Conservation (phyloP, 768 basidiomycete species). For the Russula dissimulans region DNA sequence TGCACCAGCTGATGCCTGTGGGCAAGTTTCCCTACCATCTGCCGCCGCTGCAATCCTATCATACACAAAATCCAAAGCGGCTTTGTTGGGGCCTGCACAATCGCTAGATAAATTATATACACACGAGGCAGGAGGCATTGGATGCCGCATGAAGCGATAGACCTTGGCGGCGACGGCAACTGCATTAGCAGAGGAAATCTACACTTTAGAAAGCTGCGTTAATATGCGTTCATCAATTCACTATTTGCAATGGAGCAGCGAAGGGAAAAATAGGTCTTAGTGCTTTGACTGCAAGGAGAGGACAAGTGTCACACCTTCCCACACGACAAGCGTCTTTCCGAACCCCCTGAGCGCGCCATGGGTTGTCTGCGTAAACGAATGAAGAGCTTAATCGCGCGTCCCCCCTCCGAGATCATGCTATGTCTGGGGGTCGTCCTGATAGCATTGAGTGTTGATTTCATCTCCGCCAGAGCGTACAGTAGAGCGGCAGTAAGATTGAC, state of each 20-base stretch:
- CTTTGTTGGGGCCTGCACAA: background rate
- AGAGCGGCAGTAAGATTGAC: constrained; percentile 49
- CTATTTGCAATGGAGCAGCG: background rate
- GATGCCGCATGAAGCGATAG: constrained; percentile 57
- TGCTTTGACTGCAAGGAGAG: background rate
- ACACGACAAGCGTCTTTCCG: constrained; percentile 73
- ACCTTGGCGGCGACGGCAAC: constrained; percentile 51
- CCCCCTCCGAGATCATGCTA: constrained; percentile 36
- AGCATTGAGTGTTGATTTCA: constrained; percentile 64
- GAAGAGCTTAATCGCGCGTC: constrained; percentile 57
- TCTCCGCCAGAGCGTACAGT: constrained; percentile 64
- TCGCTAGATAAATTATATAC: constrained; percentile 3
- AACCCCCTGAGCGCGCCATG: constrained; percentile 44
- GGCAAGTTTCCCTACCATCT: constrained; percentile 51
- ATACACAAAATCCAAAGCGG: background rate
- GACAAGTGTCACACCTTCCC: constrained; percentile 46
- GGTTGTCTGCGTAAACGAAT: constrained; percentile 48
- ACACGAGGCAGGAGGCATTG: constrained; percentile 68
- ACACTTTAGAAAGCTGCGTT: constrained; percentile 38
- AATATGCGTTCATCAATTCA: no score
- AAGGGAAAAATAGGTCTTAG: background rate
- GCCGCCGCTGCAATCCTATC: constrained; percentile 59
- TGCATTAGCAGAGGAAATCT: constrained; percentile 59
- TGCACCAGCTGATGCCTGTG: constrained; percentile 57
- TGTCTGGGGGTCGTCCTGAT: constrained; percentile 50